phyloP scores from a whole-genome alignment of 768 basidiomycete species.

The Aureoboletus auriporus region DNA sequence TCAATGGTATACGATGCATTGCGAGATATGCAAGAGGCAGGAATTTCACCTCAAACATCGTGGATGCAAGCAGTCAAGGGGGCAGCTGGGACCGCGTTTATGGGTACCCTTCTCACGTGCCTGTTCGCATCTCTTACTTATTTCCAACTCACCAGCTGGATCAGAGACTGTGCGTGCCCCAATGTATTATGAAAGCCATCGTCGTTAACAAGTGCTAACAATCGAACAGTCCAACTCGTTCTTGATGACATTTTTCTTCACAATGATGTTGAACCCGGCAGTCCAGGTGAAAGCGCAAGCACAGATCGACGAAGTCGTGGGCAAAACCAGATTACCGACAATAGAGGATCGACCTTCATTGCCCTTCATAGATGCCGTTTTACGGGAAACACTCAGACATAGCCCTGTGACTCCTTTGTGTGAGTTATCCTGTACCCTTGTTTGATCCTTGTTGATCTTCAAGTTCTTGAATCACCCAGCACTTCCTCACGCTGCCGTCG shows the following conservation, averaged over 20 bases:
- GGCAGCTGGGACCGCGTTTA: conserved; percentile 3
- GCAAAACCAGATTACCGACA: neutral
- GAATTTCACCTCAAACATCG: neutral
- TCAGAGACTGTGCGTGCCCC: neutral
- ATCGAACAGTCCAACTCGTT: too few species aligned
- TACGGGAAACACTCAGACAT: neutral
- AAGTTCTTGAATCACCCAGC: too few species aligned
- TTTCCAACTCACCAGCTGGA: neutral
- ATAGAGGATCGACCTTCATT: neutral
- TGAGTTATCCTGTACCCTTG: neutral
- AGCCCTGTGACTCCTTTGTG: neutral
- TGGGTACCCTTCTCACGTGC: conserved; percentile 3
- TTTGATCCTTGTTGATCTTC: too few species aligned
- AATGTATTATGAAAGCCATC: too few species aligned
- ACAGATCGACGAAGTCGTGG: neutral
- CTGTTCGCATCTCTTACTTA: neutral
- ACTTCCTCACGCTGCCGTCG: too few species aligned
- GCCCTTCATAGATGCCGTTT: neutral
- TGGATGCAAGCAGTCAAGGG: conserved; percentile 8
- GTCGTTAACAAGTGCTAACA: too few species aligned
- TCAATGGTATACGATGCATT: conserved; percentile 10
- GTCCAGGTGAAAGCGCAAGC: too few species aligned
- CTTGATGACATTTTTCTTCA: too few species aligned
- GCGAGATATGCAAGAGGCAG: neutral
- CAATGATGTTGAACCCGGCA: too few species aligned